Evolutionary conservation across 225 moss, liverwort and hornwort species (phyloP), one percentile per base, ranked within the genome.

Genomic region (Straminergon stramineum): DNA sequence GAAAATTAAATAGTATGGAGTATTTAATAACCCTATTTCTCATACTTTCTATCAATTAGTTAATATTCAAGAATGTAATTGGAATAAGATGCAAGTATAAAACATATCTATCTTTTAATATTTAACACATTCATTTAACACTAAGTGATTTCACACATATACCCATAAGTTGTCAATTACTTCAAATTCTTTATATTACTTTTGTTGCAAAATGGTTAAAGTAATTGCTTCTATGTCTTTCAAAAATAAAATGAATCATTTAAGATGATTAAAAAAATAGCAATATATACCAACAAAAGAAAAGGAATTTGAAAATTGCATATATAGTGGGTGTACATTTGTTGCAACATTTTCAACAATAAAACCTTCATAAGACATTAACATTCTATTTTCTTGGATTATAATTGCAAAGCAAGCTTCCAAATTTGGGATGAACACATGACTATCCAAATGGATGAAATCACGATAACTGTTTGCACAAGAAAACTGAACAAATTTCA

Each of bases 381-480:
- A 19, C 19, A 75, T 48, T 51, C 12, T 16, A 15, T 43, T 41
- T 45, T 74, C 0, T 16, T 28, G 4, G 31, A 75, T 74, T 45
- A 41, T 4, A 18, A 11, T 10, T 0, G 0, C 11, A 15, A 48
- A 20, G 2, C 0, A 0, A 4, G 4, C 7, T 75, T 75, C 6
- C 4, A 2, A 52, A 51, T 20, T 51, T 20, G 1, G 8, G 34
- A 53, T 34, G 34, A 34, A 34, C 34, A 34, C 2, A 21, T 13
- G 13, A 34, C 13, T 14, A 34, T 76, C 34, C 3, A 21, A 53
- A 53, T 53, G 35, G 22, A 77, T 35, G 53, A 35, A 77, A 20
- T 20, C 21, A 51, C 7, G 0, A 10, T 3, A 48, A 11, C 0
- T 3, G 2, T 30, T 8, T 48, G 11, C 7, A 48, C 7, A 18